phyloP scores from a whole-genome alignment of 495 filamentous ascomycete genomes.

The Lentithecium fluviatile region DNA sequence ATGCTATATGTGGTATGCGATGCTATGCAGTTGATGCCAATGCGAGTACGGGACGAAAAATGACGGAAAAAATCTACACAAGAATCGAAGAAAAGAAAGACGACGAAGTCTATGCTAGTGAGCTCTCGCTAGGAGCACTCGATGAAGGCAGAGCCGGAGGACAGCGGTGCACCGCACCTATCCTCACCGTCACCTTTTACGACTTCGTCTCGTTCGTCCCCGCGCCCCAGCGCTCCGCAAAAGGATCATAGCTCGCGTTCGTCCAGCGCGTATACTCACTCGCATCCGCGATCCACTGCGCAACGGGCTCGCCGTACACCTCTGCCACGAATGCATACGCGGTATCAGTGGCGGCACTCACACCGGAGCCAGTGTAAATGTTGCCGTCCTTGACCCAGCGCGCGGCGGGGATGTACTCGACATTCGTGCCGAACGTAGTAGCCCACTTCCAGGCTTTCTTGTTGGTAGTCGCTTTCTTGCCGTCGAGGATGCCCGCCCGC shows the following conservation, averaged over 20 bases:
- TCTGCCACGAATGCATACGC: conserved; percentile 52
- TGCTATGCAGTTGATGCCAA: too few species aligned
- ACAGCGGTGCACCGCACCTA: too few species aligned
- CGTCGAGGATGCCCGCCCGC: conserved; percentile 5
- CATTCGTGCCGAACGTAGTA: conserved; percentile 43
- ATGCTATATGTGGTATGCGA: too few species aligned
- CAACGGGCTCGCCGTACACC: conserved; percentile 44
- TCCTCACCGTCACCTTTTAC: too few species aligned
- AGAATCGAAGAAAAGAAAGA: too few species aligned
- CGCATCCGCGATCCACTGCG: conserved; percentile 21
- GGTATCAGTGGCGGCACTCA: conserved; percentile 62
- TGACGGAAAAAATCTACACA: too few species aligned
- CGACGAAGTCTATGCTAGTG: too few species aligned
- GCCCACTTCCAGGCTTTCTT: conserved; percentile 15
- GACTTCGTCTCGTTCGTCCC: too few species aligned
- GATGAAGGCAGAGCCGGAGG: too few species aligned
- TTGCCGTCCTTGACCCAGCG: conserved; percentile 67
- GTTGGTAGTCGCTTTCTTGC: conserved; percentile 14
- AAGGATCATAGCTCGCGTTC: conserved; percentile 40
- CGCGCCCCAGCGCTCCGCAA: conserved; percentile 33
- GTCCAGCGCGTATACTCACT: conserved; percentile 40
- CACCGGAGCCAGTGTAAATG: conserved; percentile 61
- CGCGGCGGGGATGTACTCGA: conserved; percentile 58
- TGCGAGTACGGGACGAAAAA: too few species aligned
- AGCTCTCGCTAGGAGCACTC: too few species aligned